These are phyloP conservation scores for Globisporangium ultimum DNA, from an alignment of 352 stramenopile genomes.

Conservation along the genomic window DNA sequence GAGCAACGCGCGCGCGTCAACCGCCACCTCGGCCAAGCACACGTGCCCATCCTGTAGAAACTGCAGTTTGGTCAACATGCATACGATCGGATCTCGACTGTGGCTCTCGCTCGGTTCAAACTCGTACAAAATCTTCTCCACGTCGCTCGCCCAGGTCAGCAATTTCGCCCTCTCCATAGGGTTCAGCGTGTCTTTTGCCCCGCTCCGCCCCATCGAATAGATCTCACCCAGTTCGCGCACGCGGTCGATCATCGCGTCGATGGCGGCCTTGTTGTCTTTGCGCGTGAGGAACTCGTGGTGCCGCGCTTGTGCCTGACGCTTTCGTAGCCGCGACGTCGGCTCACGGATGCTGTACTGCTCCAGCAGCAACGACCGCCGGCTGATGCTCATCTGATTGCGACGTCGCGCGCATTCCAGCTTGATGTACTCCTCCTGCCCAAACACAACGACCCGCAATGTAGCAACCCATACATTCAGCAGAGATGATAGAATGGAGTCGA, in stretches of 20 bases:
- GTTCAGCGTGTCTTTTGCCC: constrained; percentile 17
- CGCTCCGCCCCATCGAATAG: constrained; percentile 5
- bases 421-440: constrained; percentile 49
- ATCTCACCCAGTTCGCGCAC: constrained; percentile 36
- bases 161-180: constrained; percentile 57
- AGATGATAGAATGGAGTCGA: not conserved
- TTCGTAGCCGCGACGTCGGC: constrained; percentile 38
- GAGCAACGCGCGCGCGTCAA: constrained; percentile 43
- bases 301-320: constrained; percentile 38
- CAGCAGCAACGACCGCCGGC: constrained; percentile 39
- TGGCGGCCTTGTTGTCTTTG: constrained; percentile 39
- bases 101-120: constrained; percentile 51
- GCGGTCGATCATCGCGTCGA: constrained; percentile 38
- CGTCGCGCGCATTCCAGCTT: constrained; percentile 50
- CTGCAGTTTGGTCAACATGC: constrained; percentile 47
- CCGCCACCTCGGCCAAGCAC: constrained; percentile 48
- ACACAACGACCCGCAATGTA: not conserved
- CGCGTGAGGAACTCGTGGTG: constrained; percentile 51
- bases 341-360: constrained; percentile 41
- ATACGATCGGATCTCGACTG: constrained; percentile 39
- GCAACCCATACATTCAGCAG: not conserved
- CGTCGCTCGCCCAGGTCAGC: constrained; percentile 29
- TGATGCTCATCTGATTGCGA: constrained; percentile 37
- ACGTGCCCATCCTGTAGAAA: constrained; percentile 52
- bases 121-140: constrained; percentile 33